Evolutionary conservation across 257 asterid genomes (phyloP).

Genomic region (Fraxinus pennsylvanica): DNA sequence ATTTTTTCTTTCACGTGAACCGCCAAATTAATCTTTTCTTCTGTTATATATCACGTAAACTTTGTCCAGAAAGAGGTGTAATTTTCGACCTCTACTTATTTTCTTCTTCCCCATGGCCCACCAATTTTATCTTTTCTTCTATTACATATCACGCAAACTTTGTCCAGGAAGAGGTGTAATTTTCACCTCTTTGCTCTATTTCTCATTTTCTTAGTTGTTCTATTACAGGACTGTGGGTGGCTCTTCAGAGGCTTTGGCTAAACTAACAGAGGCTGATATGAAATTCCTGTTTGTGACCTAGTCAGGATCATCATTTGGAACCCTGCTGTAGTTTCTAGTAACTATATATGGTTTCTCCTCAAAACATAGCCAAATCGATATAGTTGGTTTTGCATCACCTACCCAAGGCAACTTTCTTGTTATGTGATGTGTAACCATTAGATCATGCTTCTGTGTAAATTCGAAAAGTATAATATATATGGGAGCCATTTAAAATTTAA

Average conservation of each 20-base stretch:
- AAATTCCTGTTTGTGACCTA: slow-evolving; percentile 69
- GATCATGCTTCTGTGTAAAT: not conserved
- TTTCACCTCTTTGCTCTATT: not conserved
- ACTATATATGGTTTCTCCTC: not conserved
- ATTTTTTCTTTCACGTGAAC: not conserved
- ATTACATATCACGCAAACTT: not conserved
- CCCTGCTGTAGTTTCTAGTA: not conserved
- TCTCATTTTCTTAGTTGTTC: slow-evolving; percentile 10
- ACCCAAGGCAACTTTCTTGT: not conserved
- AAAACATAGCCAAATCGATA: not conserved
- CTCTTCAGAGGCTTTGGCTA: slow-evolving; percentile 73
- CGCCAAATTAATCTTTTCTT: too few species aligned
- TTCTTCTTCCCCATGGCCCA: not conserved
- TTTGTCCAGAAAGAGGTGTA: not conserved
- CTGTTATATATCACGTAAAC: not conserved
- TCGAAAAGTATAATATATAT: not conserved
- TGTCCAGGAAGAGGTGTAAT: not conserved
- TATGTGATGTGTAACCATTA: not conserved
- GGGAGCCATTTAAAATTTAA: not conserved
- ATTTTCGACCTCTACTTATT: not conserved
- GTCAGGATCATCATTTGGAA: slow-evolving; percentile 14
- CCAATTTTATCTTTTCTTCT: too few species aligned
- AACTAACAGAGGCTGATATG: slow-evolving; percentile 81
- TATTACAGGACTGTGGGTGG: slow-evolving; percentile 87
- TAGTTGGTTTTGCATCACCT: not conserved